phyloP scores from a whole-genome alignment of 1,139 yeast genomes.

The Diutina pseudorugosa region DNA sequence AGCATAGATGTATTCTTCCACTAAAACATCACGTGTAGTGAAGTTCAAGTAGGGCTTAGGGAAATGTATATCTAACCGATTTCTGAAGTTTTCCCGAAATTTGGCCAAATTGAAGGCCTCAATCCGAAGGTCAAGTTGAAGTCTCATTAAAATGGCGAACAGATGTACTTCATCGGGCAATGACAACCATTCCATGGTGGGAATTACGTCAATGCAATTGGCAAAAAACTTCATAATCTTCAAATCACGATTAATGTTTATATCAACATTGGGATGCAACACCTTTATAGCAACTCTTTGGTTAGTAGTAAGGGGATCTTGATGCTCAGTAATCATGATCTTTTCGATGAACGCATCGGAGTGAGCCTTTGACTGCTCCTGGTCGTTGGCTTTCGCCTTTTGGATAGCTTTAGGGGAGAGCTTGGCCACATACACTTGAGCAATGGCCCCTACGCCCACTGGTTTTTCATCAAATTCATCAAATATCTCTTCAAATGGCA shows the following conservation, averaged over 20 bases:
- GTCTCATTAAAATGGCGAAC: conserved; percentile 71
- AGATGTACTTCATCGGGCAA: conserved; percentile 90
- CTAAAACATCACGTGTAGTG: conserved; percentile 62
- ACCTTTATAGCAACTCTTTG: conserved; percentile 82
- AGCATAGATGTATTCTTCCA: conserved; percentile 79
- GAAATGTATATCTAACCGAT: conserved; percentile 56
- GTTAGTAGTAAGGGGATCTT: conserved; percentile 19
- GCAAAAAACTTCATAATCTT: conserved; percentile 80
- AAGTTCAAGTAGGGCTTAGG: conserved; percentile 64
- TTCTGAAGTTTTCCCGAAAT: conserved; percentile 52
- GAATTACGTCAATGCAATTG: conserved; percentile 48
- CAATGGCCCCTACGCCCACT: conserved; percentile 94
- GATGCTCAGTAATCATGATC: conserved; percentile 27
- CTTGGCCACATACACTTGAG: conserved; percentile 81
- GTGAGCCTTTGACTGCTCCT: conserved; percentile 7
- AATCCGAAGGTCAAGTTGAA: conserved; percentile 80
- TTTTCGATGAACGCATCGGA: conserved; percentile 18
- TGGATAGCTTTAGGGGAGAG: conserved; percentile 35
- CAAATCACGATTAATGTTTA: conserved; percentile 66
- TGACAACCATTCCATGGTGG: conserved; percentile 97
- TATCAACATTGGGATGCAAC: conserved; percentile 75
- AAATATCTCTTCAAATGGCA: conserved; percentile 64
- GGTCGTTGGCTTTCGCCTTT: conserved; percentile 14
- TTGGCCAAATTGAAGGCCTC: conserved; percentile 72
- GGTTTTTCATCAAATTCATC: conserved; percentile 69